A percentile compares a stretch with the other conserved stretches of the same genome.
Conservation (phyloP, 306 rosid species). For the Begonia fuchsioides region DNA sequence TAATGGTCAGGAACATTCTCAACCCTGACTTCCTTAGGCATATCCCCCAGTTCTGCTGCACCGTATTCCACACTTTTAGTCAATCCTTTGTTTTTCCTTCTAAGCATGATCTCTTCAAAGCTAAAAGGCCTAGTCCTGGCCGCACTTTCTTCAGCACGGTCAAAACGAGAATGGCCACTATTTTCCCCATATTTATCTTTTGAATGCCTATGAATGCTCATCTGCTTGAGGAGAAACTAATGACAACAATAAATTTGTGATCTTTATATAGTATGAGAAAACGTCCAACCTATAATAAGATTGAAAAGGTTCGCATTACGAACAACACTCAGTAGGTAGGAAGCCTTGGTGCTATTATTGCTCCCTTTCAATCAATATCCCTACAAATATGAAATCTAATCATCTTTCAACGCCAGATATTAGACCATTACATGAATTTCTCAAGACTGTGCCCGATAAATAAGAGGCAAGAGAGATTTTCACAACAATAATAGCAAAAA, state of each 20-base stretch:
- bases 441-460: not conserved
- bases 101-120: conserved; percentile 64
- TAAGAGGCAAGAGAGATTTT: too few relatives aligned
- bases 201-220: conserved; percentile 32
- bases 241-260: not conserved
- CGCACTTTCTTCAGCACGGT: conserved; percentile 48
- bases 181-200: conserved; percentile 29
- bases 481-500: too few relatives aligned
- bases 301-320: not conserved
- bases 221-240: conserved; percentile 21
- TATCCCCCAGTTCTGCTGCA: conserved; percentile 15
- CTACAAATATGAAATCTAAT: not conserved
- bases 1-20: conserved; percentile 22
- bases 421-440: not conserved
- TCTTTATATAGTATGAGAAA: not conserved
- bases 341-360: not conserved
- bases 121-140: conserved; percentile 90
- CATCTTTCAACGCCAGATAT: not conserved
- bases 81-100: conserved; percentile 44
- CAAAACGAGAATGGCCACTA: conserved; percentile 17
- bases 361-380: not conserved
- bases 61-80: conserved; percentile 30
- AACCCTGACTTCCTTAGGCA: conserved; percentile 16
- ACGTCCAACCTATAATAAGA: not conserved
- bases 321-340: not conserved